Evolutionary conservation across 345 rosid species (phyloP), one percentile per base, ranked within the genome.

Genomic region (Rhodomyrtus tomentosa): DNA sequence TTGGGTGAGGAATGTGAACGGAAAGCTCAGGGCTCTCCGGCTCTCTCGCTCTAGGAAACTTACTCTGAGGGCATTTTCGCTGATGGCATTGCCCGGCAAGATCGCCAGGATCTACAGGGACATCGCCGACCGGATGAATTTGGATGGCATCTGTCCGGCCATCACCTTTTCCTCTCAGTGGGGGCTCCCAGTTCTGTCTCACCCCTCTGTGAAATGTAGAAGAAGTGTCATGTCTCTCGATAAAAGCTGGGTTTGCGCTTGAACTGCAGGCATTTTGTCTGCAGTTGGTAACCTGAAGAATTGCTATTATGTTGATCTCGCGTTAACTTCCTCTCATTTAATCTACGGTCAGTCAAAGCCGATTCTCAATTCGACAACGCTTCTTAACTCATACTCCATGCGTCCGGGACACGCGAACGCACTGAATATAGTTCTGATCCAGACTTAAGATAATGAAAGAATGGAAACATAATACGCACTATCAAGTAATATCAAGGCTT

Each of bases 181-280:
- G 95, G 98, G 96, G 32, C 91, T 94, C 58, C 98, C 98, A 2
- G 90, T 88, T 85, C 32, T 88, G 56, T 55, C 94, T 20, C 93
- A 91, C 81, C 74, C 93, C 45, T 84, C 87, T 59, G 59, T 86
- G 58, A 89, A 85, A 81, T 87, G 72, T 38, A 81, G 50, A 53
- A 85, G 76, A 50, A 32, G 29, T 51, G 76, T 27, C 38, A 16
- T 49, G 40, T 74, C 52, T 42, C 32, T 38, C 27, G 45, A 84
- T 55, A 79, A 53, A 55, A 42, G 82, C 82, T 79, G 81, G 82
- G 50, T 24, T 84, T 7, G 55, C 86, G 18, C 27, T 29, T 40
- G 83, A 50, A 24, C 7, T 36, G 24, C 83, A 36, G 79, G 45
- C 79, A 18, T 68, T 68, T 36, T 36, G 79, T 68, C 79, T 68